Evolutionary conservation across 495 filamentous ascomycete species (phyloP), one percentile per base, ranked within the genome.

Genomic region (Talaromyces trachyspermus): DNA sequence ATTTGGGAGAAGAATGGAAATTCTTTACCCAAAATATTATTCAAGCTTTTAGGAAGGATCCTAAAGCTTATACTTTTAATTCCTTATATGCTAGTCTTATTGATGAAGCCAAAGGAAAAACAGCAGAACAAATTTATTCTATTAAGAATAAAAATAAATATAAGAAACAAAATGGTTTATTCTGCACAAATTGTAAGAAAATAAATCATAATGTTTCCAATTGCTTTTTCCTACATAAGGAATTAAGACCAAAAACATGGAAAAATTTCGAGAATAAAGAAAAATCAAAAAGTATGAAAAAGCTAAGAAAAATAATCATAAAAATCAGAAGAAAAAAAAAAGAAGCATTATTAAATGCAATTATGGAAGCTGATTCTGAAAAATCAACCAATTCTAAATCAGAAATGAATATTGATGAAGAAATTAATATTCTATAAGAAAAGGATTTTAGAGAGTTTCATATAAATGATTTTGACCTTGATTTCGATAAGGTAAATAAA

Each of bases 321-420:
- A 30, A 30, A 6, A 6, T 12, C 6, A 30, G 12, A 30, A 30
- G 12, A 6, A 30, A 30, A 30, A 30, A 30, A 30, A 6, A 30
- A 30, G 6, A 30, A 30, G 12, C 27, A 30, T 30, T 30, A 30
- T 30, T 30, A 30, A 30, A 30, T 30, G 12, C 12, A 30, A 30
- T 30, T 6, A 30, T 30, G 6, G 12, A 30, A 30, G 27, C 27
- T 30, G 12, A 30, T 30, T 30, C 27, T 6, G 12, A 30, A 30
- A 30, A 30, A 30, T 30, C 27, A n/a, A n/a, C n/a, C n/a, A n/a
- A 37, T 37, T 37, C 33, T 37, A 37, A 37, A 4, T 37, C 14
- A 37, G n/a, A 37, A 37, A 37, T 37, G n/a, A 37, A 37, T 37
- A 12, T 37, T 37, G 14, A 37, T 37, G 14, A 37, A 37, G 33